Percentiles rank a stretch among this genome's conserved stretches.
phyloP scores from a whole-genome alignment of 2,329 filamentous ascomycete species.

The Sclerotinia subarctica region DNA sequence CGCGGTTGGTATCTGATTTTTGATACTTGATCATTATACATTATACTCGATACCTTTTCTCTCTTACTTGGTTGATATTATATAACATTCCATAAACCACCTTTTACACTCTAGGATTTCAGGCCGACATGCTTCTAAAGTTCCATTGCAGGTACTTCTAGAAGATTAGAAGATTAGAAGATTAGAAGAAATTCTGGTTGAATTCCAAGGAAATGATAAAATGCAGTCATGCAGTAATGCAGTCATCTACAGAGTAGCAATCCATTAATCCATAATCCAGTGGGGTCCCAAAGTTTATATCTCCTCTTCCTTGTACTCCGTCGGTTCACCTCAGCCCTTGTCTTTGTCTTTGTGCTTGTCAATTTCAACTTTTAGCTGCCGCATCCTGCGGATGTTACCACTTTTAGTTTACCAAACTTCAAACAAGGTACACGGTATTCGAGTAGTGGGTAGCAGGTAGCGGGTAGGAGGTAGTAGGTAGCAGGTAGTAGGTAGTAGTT shows the following conservation, averaged over 20 bases:
- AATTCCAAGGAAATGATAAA: no score
- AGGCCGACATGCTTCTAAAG: background rate
- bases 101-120: background rate
- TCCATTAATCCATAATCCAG: background rate
- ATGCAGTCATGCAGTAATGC: background rate
- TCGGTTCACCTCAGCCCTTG: background rate
- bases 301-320: background rate
- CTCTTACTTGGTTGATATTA: no score
- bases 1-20: background rate
- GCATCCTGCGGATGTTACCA: slow-evolving; percentile 21
- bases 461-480: no score
- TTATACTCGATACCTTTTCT: no score
- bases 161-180: slow-evolving; percentile 19
- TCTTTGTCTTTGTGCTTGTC: background rate
- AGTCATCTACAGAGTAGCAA: no score
- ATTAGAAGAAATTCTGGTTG: background rate
- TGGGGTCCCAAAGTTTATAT: background rate
- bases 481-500: no score
- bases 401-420: background rate
- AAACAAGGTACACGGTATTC: background rate
- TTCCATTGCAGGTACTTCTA: slow-evolving; percentile 14
- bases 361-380: slow-evolving; percentile 18
- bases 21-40: background rate
- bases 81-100: background rate
- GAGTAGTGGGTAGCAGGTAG: background rate